These are phyloP conservation scores for Xerophyta viscosa DNA, from an alignment of 106 monocot species.

Conservation along the genomic window DNA sequence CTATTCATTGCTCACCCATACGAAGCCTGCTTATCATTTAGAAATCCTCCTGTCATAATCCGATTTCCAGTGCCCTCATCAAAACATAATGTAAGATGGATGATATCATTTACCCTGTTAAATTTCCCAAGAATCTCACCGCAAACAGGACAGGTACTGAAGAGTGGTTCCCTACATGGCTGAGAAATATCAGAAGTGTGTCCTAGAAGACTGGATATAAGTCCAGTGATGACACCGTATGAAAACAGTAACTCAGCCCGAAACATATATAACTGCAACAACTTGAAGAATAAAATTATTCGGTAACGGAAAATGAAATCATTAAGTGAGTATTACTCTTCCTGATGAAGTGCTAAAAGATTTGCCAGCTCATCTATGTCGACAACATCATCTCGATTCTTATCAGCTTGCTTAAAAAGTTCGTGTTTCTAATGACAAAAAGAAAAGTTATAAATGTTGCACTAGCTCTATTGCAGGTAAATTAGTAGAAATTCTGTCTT, in stretches of 20 bases:
- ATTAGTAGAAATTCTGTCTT: no score
- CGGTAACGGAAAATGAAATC: not conserved
- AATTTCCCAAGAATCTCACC: conserved; percentile 79
- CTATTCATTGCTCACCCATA: conserved; percentile 80
- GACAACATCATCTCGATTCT: conserved; percentile 79
- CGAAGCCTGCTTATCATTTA: conserved; percentile 90
- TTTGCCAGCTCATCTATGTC: conserved; percentile 78
- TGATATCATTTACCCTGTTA: conserved; percentile 76
- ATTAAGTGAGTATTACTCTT: conserved; percentile 76
- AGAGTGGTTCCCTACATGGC: conserved; percentile 75
- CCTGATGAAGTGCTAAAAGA: conserved; percentile 66
- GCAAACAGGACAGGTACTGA: conserved; percentile 93
- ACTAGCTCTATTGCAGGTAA: no score
- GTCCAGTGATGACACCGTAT: no score
- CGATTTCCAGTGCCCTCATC: conserved; percentile 99
- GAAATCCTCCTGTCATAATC: conserved; percentile 94
- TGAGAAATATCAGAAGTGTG: no score
- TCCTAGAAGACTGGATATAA: no score
- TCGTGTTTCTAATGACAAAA: conserved; percentile 55
- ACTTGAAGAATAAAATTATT: no score
- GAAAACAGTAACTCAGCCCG: not conserved
- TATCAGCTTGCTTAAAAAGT: conserved; percentile 79
- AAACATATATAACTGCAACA: no score
- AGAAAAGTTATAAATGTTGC: not conserved
- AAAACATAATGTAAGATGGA: conserved; percentile 92